Percentiles rank a stretch among this genome's conserved stretches.
phyloP scores from a whole-genome alignment of 306 rosid genomes.

The Cucumis cinereus region DNA sequence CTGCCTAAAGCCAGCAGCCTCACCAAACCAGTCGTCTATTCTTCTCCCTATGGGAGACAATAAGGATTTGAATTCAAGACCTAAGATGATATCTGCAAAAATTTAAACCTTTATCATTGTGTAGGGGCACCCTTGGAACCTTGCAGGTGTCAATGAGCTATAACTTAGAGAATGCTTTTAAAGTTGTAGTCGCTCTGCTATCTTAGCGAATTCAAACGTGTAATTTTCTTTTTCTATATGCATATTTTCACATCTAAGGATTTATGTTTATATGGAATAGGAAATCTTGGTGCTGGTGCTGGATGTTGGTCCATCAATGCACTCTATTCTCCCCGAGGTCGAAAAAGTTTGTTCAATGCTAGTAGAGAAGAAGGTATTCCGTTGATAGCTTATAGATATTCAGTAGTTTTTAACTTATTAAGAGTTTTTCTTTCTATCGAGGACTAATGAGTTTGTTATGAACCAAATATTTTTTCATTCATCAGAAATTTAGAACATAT shows the following conservation, averaged over 20 bases:
- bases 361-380: slow-evolving; percentile 55
- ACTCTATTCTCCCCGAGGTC: slow-evolving; percentile 50
- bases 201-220: no score
- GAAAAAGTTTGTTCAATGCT: slow-evolving; percentile 72
- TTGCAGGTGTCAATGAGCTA: background rate
- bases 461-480: background rate
- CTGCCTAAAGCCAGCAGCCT: no score
- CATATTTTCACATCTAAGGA: background rate
- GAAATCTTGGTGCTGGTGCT: slow-evolving; percentile 65
- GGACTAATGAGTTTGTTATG: background rate
- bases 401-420: background rate
- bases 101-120: background rate
- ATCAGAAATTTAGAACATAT: background rate
- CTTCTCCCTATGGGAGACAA: no score
- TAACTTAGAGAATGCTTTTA: no score
- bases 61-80: no score
- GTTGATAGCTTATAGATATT: background rate
- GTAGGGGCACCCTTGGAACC: no score
- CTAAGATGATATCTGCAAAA: no score
- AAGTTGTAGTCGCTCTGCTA: no score
- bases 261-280: slow-evolving; percentile 22
- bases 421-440: background rate
- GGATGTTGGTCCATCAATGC: slow-evolving; percentile 94
- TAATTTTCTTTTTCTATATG: no score
- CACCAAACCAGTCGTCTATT: no score